Conservation (phyloP, 306 rosid species). For the Casuarina cunninghamiana region DNA sequence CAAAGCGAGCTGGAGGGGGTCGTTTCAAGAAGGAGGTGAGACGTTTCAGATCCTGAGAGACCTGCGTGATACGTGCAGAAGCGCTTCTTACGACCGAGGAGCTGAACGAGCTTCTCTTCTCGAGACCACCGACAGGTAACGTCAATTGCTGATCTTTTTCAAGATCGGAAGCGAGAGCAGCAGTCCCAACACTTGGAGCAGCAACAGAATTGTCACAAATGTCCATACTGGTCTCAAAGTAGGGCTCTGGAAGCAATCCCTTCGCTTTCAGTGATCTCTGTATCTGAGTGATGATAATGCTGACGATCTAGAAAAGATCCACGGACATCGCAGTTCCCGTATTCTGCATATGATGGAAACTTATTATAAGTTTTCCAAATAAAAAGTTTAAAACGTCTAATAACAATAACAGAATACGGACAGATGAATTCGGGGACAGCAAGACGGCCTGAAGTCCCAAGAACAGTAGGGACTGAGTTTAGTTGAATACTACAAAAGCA, state of each 20-base stretch:
- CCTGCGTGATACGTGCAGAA: conserved; percentile 43
- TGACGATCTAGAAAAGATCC: conserved; percentile 29
- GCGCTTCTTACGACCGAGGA: conserved; percentile 36
- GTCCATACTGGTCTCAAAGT: conserved; percentile 47
- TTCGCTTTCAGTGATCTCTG: conserved; percentile 39
- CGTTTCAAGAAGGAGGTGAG: conserved; percentile 39
- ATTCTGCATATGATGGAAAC: background rate
- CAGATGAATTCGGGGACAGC: no score
- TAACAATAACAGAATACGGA: background rate
- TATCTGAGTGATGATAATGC: conserved; percentile 28
- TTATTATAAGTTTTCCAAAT: background rate
- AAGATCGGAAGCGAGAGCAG: conserved; percentile 1
- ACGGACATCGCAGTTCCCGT: conserved; percentile 29
- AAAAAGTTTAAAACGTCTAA: background rate
- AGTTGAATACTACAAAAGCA: background rate
- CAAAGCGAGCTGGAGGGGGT: conserved; percentile 21
- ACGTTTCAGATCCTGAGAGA: conserved; percentile 53
- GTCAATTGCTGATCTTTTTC: conserved; percentile 32
- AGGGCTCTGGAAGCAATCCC: conserved; percentile 15
- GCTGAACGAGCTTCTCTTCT: conserved; percentile 50
- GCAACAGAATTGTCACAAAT: conserved; percentile 47
- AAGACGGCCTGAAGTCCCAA: background rate
- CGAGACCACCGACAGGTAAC: conserved; percentile 37
- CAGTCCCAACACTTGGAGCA: conserved; percentile 39
- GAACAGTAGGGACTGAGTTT: background rate